These are phyloP conservation scores for Cornus suecica DNA, from an alignment of 148 eudicot genomes.

Conservation along the genomic window DNA sequence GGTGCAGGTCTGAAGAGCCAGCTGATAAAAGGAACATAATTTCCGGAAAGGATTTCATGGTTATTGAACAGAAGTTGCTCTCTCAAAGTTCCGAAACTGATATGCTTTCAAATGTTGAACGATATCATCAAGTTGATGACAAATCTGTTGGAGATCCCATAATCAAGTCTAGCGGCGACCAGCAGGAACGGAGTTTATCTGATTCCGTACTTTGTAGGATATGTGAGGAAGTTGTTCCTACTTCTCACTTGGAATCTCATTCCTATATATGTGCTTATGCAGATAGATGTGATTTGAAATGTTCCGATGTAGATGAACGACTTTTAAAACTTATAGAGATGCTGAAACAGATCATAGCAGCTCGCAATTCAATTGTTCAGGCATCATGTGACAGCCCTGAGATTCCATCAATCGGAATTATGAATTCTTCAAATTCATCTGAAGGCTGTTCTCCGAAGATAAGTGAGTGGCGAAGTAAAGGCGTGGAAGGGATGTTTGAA, in stretches of 20 bases:
- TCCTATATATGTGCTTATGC: constrained; percentile 70
- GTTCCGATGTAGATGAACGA: constrained; percentile 42
- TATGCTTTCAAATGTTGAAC: constrained; percentile 13
- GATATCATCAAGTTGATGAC: constrained; percentile 17
- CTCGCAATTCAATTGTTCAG: constrained; percentile 22
- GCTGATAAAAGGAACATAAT: not conserved
- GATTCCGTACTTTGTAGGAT: constrained; percentile 58
- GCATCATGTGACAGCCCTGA: constrained; percentile 47
- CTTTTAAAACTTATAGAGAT: constrained; percentile 49
- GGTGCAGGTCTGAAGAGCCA: constrained; percentile 16
- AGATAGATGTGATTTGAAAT: constrained; percentile 48
- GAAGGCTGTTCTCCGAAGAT: constrained; percentile 49
- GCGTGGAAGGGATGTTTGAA: constrained; percentile 62
- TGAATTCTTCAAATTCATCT: constrained; percentile 20
- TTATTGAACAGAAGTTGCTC: constrained; percentile 5
- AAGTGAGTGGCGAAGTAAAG: constrained; percentile 52
- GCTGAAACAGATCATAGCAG: constrained; percentile 49
- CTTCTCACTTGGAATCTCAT: constrained; percentile 49
- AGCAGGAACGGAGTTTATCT: constrained; percentile 30
- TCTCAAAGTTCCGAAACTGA: constrained; percentile 7
- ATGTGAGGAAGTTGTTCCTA: constrained; percentile 59
- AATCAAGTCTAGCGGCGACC: constrained; percentile 19
- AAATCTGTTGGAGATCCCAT: constrained; percentile 14
- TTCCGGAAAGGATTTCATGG: constrained; percentile 16
- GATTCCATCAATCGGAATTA: constrained; percentile 20